Conservation (phyloP, 768 basidiomycete genomes). For the Tricholoma flavovirens region DNA sequence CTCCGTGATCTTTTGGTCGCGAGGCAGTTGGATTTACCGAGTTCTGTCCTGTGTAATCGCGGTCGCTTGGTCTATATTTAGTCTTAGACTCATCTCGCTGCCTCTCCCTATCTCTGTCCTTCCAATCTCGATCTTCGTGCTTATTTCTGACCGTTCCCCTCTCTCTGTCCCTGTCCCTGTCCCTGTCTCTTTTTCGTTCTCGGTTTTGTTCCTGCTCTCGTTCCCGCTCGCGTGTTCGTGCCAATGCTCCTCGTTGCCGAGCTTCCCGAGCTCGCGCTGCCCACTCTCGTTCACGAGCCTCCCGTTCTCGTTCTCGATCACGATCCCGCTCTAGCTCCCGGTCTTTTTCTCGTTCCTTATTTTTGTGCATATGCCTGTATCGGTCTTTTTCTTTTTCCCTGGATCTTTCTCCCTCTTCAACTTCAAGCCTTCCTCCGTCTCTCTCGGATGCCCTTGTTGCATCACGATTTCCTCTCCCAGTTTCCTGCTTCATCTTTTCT, state of each 20-base stretch:
- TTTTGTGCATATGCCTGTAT: constrained; percentile 9
- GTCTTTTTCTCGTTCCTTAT: constrained; percentile 11
- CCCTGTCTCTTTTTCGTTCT: constrained; percentile 22
- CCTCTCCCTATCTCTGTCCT: not conserved
- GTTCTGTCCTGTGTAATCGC: constrained; percentile 3
- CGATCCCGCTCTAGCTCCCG: constrained; percentile 13
- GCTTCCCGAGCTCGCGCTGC: not conserved
- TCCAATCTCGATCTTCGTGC: constrained; percentile 12
- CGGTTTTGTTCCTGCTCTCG: constrained; percentile 10
- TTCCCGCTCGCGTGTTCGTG: constrained; percentile 8
- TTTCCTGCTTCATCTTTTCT: constrained; percentile 18
- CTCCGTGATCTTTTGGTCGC: not conserved
- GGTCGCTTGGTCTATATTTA: constrained; percentile 5
- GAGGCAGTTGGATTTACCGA: no score
- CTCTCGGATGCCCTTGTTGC: constrained; percentile 17
- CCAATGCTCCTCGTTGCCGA: constrained; percentile 7
- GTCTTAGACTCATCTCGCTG: constrained; percentile 5
- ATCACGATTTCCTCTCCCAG: constrained; percentile 21
- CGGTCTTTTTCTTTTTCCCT: constrained; percentile 16
- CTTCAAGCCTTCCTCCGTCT: constrained; percentile 11
- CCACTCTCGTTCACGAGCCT: not conserved
- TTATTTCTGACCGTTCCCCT: constrained; percentile 13
- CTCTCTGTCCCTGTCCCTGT: constrained; percentile 19
- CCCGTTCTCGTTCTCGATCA: constrained; percentile 7
- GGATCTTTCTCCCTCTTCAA: constrained; percentile 9